Percentiles rank a stretch among this genome's conserved stretches.
These are phyloP conservation scores for Fusarium sp. DNA, from an alignment of 2,329 filamentous ascomycete species.

Conservation along the genomic window DNA sequence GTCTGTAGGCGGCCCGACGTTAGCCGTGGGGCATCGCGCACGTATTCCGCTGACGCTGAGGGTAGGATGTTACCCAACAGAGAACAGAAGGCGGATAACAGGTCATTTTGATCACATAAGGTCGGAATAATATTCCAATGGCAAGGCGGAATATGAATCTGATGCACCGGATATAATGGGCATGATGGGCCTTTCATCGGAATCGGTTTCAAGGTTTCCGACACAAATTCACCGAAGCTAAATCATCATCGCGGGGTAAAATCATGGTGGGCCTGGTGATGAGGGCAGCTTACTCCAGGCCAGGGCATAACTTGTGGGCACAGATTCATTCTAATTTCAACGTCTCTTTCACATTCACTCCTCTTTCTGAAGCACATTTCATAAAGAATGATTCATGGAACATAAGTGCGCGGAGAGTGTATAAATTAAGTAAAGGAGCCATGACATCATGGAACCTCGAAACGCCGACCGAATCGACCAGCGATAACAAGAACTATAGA, in stretches of 20 bases:
- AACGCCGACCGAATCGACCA: conserved; percentile 38
- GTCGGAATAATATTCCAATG: conserved; percentile 3
- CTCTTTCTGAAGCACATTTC: neutral
- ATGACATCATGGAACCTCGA: conserved; percentile 33
- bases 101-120: conserved; percentile 23
- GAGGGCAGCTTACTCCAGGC: neutral
- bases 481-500: conserved; percentile 44
- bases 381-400: too few species aligned
- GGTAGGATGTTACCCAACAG: conserved; percentile 10
- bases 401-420: conserved; percentile 19
- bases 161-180: neutral
- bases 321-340: conserved; percentile 7
- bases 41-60: conserved; percentile 42
- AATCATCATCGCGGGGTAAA: conserved; percentile 24
- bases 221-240: conserved; percentile 17
- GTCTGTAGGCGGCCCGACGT: conserved; percentile 47
- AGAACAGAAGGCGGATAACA: neutral
- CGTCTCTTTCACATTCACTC: neutral
- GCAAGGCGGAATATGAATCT: neutral
- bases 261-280: conserved; percentile 8
- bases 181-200: conserved; percentile 1
- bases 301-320: neutral
- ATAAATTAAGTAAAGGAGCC: conserved; percentile 45
- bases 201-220: conserved; percentile 12
- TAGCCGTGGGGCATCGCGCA: conserved; percentile 46